Percentiles rank a stretch among this genome's conserved stretches.
Conservation (phyloP, 805 yeast genomes). For the Wickerhamiella bombiphila region DNA sequence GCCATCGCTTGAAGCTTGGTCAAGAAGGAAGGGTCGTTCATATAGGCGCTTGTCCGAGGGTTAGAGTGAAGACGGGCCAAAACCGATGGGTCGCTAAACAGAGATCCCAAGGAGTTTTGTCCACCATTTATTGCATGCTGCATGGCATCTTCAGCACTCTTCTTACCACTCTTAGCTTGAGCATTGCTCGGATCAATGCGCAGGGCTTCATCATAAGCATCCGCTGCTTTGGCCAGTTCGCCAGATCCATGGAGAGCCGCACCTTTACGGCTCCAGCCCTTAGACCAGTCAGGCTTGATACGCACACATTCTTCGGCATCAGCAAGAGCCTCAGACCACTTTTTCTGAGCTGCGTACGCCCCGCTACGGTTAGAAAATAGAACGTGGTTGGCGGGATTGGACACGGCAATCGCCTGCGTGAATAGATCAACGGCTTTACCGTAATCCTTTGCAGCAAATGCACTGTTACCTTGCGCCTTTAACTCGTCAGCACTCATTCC, state of each 20-base stretch:
- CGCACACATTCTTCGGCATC: slow-evolving; percentile 79
- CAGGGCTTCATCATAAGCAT: slow-evolving; percentile 61
- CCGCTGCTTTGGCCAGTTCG: slow-evolving; percentile 57
- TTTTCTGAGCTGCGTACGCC: slow-evolving; percentile 62
- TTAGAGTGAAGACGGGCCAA: slow-evolving; percentile 59
- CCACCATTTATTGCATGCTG: slow-evolving; percentile 36
- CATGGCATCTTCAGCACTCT: slow-evolving; percentile 51
- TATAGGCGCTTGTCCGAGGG: slow-evolving; percentile 75
- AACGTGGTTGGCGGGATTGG: slow-evolving; percentile 78
- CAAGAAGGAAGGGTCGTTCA: slow-evolving; percentile 78
- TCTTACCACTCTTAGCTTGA: slow-evolving; percentile 74
- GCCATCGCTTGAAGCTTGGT: slow-evolving; percentile 41
- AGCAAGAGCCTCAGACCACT: slow-evolving; percentile 57
- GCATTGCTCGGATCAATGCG: slow-evolving; percentile 68
- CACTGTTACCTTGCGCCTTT: slow-evolving; percentile 88
- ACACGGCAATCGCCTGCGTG: slow-evolving; percentile 73
- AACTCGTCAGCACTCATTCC: slow-evolving; percentile 18
- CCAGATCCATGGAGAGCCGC: slow-evolving; percentile 88
- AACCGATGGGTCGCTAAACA: slow-evolving; percentile 69
- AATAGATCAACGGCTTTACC: slow-evolving; percentile 65
- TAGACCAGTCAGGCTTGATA: slow-evolving; percentile 81
- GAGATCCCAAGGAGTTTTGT: slow-evolving; percentile 60
- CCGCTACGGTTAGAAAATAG: slow-evolving; percentile 91
- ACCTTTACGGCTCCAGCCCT: slow-evolving; percentile 86
- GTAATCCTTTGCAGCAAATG: slow-evolving; percentile 78